Evolutionary conservation across 164 flowering plant genomes (phyloP), one percentile per base, ranked within the genome.

Genomic region (Warburgia ugandensis): DNA sequence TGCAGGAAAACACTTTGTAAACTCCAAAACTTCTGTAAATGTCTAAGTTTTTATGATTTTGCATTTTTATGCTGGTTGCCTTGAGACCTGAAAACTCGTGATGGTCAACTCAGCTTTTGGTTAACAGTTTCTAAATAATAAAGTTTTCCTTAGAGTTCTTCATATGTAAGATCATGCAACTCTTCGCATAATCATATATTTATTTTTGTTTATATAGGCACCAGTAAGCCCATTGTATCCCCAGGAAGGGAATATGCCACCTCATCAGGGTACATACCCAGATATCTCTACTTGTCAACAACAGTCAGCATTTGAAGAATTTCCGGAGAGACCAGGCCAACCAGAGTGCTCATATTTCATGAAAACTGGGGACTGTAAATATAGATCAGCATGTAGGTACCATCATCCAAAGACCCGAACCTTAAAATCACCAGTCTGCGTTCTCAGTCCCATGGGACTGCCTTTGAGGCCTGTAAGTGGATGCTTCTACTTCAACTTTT

Each of bases 381-480:
- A 64, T 65, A 74, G 63, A 68, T 78, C 80, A 42, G 66, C 66
- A n/a, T 91, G 98, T 74, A 79, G 73, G 65, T 91, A 59, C 72
- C 80, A 91, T 64, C 98, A 91, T 69, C 98, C 98, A 9, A 91
- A 80, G 71, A 69, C 49, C 50, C 68, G 70, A 43, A 29, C 21
- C 16, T 20, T 72, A 29, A 70, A 68, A 50, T 30, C 74, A 33
- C 56, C 68, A 25, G 45, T 73, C 0, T 75, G 63, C 35, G 25
- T 60, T 48, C 73, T 87, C 45, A 84, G 76, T 47, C 85, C 84
- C 62, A 67, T 79, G 60, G 98, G 96, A 66, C 69, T 91, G 55
- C 96, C 98, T 5, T 47, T 85, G 16, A 79, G 98, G 76, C 95
- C 98, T 46, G 98, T 91, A 72, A 81, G 90, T 75, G 65, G 17